Percentiles rank a stretch among this genome's conserved stretches.
Evolutionary conservation across 1,284 basidiomycete species (phyloP).

Genomic region (Mycena sp.): DNA sequence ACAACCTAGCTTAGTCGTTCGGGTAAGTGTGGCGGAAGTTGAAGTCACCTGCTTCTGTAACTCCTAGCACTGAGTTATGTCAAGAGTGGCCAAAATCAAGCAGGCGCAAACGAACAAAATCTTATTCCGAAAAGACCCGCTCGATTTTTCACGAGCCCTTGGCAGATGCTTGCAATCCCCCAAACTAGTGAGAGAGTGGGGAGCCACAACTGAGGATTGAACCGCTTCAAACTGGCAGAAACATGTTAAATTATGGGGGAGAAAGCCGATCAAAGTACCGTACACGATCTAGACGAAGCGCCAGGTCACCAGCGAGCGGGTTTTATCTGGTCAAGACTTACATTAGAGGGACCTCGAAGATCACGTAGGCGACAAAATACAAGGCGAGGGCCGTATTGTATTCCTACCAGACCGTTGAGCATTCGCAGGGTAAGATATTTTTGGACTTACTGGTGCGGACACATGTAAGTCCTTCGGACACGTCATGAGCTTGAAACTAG

Average conservation of each 20-base stretch:
- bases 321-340: constrained; percentile 49
- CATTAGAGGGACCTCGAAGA: constrained; percentile 78
- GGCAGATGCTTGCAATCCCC: constrained; percentile 68
- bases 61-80: constrained; percentile 56
- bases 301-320: too few relatives aligned
- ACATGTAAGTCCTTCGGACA: constrained; percentile 54
- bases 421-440: not conserved
- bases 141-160: constrained; percentile 67
- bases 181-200: constrained; percentile 66
- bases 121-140: constrained; percentile 65
- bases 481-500: not conserved
- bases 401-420: constrained; percentile 23
- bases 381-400: constrained; percentile 71
- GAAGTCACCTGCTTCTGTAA: constrained; percentile 58
- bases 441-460: constrained; percentile 48
- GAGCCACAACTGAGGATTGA: constrained; percentile 67
- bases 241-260: constrained; percentile 7
- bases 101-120: constrained; percentile 49
- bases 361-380: constrained; percentile 74
- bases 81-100: not conserved
- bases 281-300: constrained; percentile 59
- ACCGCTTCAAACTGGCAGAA: constrained; percentile 58
- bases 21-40: not conserved
- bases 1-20: not conserved
- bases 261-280: constrained; percentile 18